Conservation (phyloP, 2,329 filamentous ascomycete genomes). For the Ophiocordyceps australis region DNA sequence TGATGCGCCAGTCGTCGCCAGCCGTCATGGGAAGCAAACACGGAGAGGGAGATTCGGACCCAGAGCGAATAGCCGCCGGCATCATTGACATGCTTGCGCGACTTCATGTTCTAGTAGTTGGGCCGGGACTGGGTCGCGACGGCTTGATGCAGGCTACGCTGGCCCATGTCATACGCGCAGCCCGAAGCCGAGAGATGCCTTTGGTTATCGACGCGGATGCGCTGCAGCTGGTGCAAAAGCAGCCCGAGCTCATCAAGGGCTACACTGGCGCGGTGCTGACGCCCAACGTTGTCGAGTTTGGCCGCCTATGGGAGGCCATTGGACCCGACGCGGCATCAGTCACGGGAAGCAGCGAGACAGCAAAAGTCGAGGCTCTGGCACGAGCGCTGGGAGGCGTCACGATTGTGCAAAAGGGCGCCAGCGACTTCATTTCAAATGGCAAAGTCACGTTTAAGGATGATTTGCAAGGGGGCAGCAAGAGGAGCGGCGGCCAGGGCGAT, state of each 20-base stretch:
- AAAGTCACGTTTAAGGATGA: conserved; percentile 59
- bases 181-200: conserved; percentile 51
- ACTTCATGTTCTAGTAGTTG: conserved; percentile 82
- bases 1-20: conserved; percentile 58
- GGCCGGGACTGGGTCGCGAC: conserved; percentile 82
- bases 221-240: conserved; percentile 55
- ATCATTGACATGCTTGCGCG: conserved; percentile 71
- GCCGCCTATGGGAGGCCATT: conserved; percentile 57
- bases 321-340: conserved; percentile 35
- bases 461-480: conserved; percentile 65
- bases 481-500: conserved; percentile 88
- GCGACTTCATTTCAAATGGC: conserved; percentile 73
- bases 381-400: conserved; percentile 71
- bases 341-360: conserved; percentile 13
- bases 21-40: conserved; percentile 10
- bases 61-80: conserved; percentile 40
- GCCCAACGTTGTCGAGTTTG: conserved; percentile 90
- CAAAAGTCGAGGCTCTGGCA: conserved; percentile 46
- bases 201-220: conserved; percentile 90
- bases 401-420: conserved; percentile 72
- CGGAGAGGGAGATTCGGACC: conserved; percentile 26
- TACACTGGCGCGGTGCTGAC: conserved; percentile 78
- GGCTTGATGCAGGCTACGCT: conserved; percentile 78
- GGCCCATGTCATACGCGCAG: conserved; percentile 59
- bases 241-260: conserved; percentile 60